A percentile compares a stretch with the other conserved stretches of the same genome.
phyloP scores from a whole-genome alignment of 768 basidiomycete species.

The Postia placenta region DNA sequence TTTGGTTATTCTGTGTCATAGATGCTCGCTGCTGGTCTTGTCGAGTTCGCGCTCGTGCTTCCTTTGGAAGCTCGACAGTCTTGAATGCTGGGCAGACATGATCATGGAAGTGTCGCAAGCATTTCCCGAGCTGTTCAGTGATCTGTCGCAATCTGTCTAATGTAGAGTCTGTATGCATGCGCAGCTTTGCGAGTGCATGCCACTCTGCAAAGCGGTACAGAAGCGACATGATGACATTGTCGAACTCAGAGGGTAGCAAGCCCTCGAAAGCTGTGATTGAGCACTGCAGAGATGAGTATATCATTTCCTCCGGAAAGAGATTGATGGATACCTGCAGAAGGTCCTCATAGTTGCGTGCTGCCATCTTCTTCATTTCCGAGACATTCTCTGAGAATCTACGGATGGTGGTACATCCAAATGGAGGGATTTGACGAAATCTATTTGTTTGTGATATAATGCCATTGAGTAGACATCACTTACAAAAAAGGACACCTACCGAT shows the following conservation, averaged over 20 bases:
- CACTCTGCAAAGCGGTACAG: constrained; percentile 27
- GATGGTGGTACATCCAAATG: constrained; percentile 21
- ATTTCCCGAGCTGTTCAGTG: neutral
- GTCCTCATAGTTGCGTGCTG: constrained; percentile 24
- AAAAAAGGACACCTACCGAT: neutral
- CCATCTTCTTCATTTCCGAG: constrained; percentile 21
- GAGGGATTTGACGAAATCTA: constrained; percentile 16
- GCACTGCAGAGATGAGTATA: constrained; percentile 16
- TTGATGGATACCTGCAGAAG: constrained; percentile 17
- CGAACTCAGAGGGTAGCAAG: constrained; percentile 13
- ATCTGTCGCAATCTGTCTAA: constrained; percentile 19
- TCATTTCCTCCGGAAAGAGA: neutral
- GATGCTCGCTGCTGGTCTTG: neutral
- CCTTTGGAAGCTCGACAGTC: neutral
- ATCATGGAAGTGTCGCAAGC: neutral
- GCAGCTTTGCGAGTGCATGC: constrained; percentile 36
- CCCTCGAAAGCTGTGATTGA: constrained; percentile 32
- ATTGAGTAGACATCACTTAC: too few relatives aligned
- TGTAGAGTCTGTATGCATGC: constrained; percentile 32
- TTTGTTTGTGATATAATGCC: constrained; percentile 4
- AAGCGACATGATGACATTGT: constrained; percentile 24
- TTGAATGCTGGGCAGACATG: neutral
- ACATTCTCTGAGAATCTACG: constrained; percentile 17
- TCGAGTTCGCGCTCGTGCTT: constrained; percentile 1
- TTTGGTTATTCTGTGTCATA: neutral